A percentile compares a stretch with the other conserved stretches of the same genome.
These are phyloP conservation scores for Ceriops tagal DNA, from an alignment of 345 rosid species.

Conservation along the genomic window DNA sequence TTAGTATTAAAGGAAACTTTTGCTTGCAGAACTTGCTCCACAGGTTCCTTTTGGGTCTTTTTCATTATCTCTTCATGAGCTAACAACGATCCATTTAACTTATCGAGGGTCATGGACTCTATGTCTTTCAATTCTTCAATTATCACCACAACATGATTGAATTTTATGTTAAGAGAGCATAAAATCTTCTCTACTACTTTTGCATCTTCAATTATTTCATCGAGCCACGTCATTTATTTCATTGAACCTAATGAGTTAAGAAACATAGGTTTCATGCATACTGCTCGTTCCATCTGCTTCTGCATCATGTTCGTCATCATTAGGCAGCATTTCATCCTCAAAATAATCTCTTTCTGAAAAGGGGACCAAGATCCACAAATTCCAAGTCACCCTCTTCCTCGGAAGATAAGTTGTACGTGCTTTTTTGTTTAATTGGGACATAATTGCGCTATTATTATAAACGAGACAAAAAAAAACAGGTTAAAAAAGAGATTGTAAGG, in stretches of 20 bases:
- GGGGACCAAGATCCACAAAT: constrained; percentile 40
- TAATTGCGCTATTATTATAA: not conserved
- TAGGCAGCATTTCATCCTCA: constrained; percentile 58
- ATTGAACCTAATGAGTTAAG: not conserved
- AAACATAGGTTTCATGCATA: constrained; percentile 13
- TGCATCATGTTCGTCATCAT: constrained; percentile 38
- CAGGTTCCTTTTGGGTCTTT: too few relatives aligned
- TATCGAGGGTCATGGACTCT: too few relatives aligned
- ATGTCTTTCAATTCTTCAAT: too few relatives aligned
- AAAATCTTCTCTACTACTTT: too few relatives aligned
- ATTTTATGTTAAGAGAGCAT: too few relatives aligned
- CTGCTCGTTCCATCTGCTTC: constrained; percentile 27
- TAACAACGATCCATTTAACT: too few relatives aligned
- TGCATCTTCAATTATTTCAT: too few relatives aligned
- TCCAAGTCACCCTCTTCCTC: constrained; percentile 71
- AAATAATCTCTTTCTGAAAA: constrained; percentile 62
- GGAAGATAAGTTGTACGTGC: constrained; percentile 74
- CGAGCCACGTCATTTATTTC: too few relatives aligned
- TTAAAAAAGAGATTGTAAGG: not conserved
- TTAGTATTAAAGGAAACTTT: too few relatives aligned
- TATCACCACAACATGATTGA: too few relatives aligned
- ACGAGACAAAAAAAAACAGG: not conserved
- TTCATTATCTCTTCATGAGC: too few relatives aligned
- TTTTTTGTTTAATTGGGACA: constrained; percentile 38
- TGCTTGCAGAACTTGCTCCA: too few relatives aligned